phyloP scores from a whole-genome alignment of 2,329 filamentous ascomycete genomes.

The Polychaeton citri region DNA sequence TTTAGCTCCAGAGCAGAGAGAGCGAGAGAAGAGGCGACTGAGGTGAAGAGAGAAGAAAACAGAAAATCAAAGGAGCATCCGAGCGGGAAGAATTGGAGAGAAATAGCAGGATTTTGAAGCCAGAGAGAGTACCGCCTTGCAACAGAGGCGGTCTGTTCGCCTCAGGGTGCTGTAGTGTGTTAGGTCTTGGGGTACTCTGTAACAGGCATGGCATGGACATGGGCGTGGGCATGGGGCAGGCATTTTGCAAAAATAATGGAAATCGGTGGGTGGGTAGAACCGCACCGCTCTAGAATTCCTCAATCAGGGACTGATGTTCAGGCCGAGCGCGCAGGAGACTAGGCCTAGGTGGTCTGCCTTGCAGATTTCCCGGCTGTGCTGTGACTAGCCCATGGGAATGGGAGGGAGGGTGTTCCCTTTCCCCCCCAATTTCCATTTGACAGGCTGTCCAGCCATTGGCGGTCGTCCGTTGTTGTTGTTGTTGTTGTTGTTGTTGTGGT shows the following conservation, averaged over 20 bases:
- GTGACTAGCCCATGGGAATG: no score
- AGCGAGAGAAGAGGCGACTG: no score
- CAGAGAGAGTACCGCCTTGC: neutral
- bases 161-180: neutral
- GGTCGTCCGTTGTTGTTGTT: no score
- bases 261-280: neutral
- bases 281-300: neutral
- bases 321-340: neutral
- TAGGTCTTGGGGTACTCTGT: neutral
- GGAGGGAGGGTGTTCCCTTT: no score
- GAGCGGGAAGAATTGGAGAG: neutral
- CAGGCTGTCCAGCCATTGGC: neutral
- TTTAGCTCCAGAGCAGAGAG: no score
- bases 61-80: no score
- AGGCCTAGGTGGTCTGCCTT: no score
- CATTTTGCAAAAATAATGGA: neutral
- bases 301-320: neutral
- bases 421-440: neutral
- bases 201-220: neutral
- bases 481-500: no score
- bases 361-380: no score
- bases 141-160: neutral
- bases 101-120: neutral
- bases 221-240: neutral
- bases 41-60: no score